A percentile compares a stretch with the other conserved stretches of the same genome.
Evolutionary conservation across 2,329 filamentous ascomycete species (phyloP).

Genomic region (Fusarium sp.): DNA sequence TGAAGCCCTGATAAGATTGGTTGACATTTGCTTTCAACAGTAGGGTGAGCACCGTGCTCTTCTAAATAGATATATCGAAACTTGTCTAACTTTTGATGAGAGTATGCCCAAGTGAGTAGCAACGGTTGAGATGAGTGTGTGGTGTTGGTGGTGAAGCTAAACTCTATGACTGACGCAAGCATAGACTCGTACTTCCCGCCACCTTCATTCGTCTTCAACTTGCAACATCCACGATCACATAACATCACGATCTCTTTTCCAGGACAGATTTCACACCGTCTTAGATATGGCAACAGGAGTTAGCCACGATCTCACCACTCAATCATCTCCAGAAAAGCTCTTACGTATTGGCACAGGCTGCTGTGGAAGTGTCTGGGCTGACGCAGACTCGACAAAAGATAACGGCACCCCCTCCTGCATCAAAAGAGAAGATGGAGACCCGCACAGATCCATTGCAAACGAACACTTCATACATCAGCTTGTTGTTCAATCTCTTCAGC

Average conservation of each 20-base stretch:
- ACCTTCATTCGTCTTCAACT: background rate
- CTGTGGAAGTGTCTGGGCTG: slow-evolving; percentile 29
- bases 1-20: background rate
- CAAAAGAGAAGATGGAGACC: slow-evolving; percentile 26
- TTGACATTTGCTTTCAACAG: background rate
- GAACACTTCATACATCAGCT: slow-evolving; percentile 27
- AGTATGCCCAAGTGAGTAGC: background rate
- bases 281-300: background rate
- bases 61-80: no score
- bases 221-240: background rate
- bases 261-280: background rate
- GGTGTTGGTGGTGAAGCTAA: background rate
- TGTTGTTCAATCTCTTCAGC: background rate
- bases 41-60: background rate
- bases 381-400: background rate
- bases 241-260: no score
- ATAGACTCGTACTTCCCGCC: background rate
- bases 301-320: background rate
- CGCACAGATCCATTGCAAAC: slow-evolving; percentile 20
- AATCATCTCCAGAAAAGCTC: slow-evolving; percentile 21
- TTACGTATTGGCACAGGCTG: slow-evolving; percentile 17
- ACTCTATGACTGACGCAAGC: background rate
- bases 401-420: slow-evolving; percentile 12
- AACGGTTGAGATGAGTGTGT: background rate
- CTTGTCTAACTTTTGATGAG: no score